Evolutionary conservation across 768 basidiomycete genomes (phyloP).

Genomic region (Tylopilus cervinicoccineus): DNA sequence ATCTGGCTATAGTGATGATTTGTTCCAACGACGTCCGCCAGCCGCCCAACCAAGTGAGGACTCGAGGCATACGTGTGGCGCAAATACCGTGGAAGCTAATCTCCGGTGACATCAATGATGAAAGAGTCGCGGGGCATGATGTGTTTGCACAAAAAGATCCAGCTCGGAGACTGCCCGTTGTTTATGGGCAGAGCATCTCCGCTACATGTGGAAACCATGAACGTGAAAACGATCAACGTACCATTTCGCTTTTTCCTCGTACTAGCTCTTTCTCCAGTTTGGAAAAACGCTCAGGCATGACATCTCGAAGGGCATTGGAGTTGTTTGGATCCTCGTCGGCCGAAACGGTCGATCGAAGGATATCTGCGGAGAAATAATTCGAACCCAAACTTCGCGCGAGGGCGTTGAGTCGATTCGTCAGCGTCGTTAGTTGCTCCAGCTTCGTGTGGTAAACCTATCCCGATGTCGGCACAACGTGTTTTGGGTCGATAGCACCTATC

Average conservation of each 20-base stretch:
- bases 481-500: background rate
- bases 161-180: background rate
- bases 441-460: conserved; percentile 69
- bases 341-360: conserved; percentile 45
- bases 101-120: background rate
- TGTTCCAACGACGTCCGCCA: background rate
- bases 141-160: background rate
- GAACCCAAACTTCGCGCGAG: conserved; percentile 59
- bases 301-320: conserved; percentile 52
- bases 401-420: conserved; percentile 60
- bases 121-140: background rate
- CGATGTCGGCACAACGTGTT: conserved; percentile 19
- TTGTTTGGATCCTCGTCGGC: conserved; percentile 38
- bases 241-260: conserved; percentile 82
- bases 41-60: too few species aligned
- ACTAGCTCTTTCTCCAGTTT: conserved; percentile 82
- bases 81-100: too few species aligned
- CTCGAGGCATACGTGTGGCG: background rate
- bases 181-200: background rate
- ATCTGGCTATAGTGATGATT: background rate
- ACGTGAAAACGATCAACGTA: conserved; percentile 35
- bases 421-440: conserved; percentile 66
- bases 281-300: conserved; percentile 76
- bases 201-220: background rate
- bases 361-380: conserved; percentile 55